These are phyloP conservation scores for Stagonosporopsis chrysanthemi DNA, from an alignment of 2,329 filamentous ascomycete genomes.

Conservation along the genomic window DNA sequence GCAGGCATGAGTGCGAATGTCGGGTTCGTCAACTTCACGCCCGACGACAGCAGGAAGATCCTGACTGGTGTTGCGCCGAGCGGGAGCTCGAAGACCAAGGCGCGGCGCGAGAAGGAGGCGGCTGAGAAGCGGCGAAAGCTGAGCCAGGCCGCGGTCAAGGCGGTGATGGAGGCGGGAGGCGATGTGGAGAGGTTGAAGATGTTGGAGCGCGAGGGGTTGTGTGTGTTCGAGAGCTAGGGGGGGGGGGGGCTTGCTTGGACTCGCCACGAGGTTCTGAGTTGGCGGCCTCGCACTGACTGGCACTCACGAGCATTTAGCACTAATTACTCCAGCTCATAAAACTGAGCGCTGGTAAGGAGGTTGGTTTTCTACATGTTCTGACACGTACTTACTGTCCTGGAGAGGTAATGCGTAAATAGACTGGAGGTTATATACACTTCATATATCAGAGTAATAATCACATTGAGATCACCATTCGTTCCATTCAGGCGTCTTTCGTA, in stretches of 20 bases:
- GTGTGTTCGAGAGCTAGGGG: slow-evolving; percentile 31
- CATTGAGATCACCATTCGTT: slow-evolving; percentile 1
- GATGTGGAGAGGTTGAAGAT: slow-evolving; percentile 59
- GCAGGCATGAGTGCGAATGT: slow-evolving; percentile 49
- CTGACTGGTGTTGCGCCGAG: slow-evolving; percentile 91
- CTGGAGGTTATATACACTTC: slow-evolving; percentile 8
- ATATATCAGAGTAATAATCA: slow-evolving; percentile 12
- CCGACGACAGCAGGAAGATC: slow-evolving; percentile 77
- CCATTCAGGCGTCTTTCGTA: background rate
- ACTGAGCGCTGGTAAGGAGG: slow-evolving; percentile 4
- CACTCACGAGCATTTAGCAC: background rate
- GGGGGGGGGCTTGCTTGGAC: slow-evolving; percentile 1
- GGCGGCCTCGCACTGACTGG: background rate
- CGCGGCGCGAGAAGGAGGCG: slow-evolving; percentile 87
- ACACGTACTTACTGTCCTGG: slow-evolving; percentile 19
- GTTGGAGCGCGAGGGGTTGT: slow-evolving; percentile 54
- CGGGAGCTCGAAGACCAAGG: slow-evolving; percentile 92
- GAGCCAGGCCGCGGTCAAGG: slow-evolving; percentile 72
- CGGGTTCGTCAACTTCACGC: slow-evolving; percentile 90
- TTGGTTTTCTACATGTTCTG: background rate
- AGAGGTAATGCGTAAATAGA: slow-evolving; percentile 25
- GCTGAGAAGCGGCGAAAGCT: slow-evolving; percentile 75
- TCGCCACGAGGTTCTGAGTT: slow-evolving; percentile 8
- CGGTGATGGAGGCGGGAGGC: slow-evolving; percentile 74
- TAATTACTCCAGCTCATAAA: slow-evolving; percentile 4